Evolutionary conservation across 2,329 filamentous ascomycete genomes (phyloP).

Genomic region (Botryosphaeria dothidea): DNA sequence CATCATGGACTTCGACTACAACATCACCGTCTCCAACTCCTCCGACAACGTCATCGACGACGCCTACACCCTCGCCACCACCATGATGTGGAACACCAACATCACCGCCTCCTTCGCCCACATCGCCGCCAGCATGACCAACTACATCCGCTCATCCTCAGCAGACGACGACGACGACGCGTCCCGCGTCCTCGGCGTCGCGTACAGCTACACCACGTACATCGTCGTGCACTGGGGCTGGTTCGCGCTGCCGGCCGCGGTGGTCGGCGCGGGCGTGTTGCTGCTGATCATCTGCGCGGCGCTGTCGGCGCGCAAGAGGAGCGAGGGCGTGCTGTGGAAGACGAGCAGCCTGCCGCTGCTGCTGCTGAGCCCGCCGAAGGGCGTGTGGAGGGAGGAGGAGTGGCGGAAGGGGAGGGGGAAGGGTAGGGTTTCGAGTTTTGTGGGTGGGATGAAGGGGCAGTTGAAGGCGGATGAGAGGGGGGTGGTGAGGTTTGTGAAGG

Average conservation of each 20-base stretch:
- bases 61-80: neutral
- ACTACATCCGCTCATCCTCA: neutral
- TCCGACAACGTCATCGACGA: neutral
- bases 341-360: neutral
- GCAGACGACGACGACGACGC: neutral
- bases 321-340: neutral
- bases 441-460: neutral
- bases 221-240: neutral
- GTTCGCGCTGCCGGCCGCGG: conserved; percentile 1
- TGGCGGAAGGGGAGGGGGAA: neutral
- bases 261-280: neutral
- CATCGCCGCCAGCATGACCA: neutral
- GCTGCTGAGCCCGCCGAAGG: neutral
- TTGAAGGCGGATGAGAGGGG: conserved; percentile 3
- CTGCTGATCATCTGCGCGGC: neutral
- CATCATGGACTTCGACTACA: neutral
- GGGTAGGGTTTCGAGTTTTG: neutral
- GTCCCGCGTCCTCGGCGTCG: neutral
- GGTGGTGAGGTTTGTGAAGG: neutral
- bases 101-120: neutral
- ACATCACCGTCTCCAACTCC: neutral
- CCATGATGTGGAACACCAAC: neutral
- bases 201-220: neutral
- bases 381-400: conserved; percentile 1
- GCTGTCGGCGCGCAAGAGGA: neutral